Evolutionary conservation across 441 rosid species (phyloP).

Genomic region (Euphorbia schlechtendalii): DNA sequence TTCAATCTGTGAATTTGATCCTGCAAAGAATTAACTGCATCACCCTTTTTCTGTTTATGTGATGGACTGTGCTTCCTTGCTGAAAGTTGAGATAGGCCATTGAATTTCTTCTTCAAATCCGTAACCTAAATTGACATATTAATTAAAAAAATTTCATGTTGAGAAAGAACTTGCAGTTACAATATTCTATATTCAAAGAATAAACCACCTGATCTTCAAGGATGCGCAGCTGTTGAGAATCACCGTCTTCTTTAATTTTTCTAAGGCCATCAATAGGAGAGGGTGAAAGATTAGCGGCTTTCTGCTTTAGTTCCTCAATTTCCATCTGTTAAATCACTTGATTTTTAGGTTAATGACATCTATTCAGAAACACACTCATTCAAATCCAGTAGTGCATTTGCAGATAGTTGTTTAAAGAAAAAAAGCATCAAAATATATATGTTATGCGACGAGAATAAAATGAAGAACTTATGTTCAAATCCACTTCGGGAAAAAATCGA

Average conservation of each 20-base stretch:
- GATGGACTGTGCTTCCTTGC: conserved; percentile 40
- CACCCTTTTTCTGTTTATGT: conserved; percentile 37
- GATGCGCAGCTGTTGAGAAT: conserved; percentile 38
- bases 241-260: conserved; percentile 24
- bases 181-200: neutral
- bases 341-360: neutral
- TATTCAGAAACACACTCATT: neutral
- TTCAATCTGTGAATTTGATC: conserved; percentile 64
- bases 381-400: neutral
- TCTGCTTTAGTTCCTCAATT: conserved; percentile 49
- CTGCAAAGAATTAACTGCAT: conserved; percentile 24
- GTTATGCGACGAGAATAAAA: conserved; percentile 2
- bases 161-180: neutral
- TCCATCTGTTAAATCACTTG: conserved; percentile 40
- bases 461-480: neutral
- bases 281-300: conserved; percentile 32
- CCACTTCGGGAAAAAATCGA: neutral
- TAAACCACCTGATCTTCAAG: conserved; percentile 25
- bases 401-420: neutral
- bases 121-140: conserved; percentile 36
- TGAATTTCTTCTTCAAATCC: conserved; percentile 51
- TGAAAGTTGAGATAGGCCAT: conserved; percentile 40
- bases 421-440: too few relatives aligned
- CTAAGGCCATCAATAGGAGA: conserved; percentile 30
- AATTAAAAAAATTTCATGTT: neutral